phyloP scores from a whole-genome alignment of 2,329 filamentous ascomycete genomes.

The Fusarium goolgardi region DNA sequence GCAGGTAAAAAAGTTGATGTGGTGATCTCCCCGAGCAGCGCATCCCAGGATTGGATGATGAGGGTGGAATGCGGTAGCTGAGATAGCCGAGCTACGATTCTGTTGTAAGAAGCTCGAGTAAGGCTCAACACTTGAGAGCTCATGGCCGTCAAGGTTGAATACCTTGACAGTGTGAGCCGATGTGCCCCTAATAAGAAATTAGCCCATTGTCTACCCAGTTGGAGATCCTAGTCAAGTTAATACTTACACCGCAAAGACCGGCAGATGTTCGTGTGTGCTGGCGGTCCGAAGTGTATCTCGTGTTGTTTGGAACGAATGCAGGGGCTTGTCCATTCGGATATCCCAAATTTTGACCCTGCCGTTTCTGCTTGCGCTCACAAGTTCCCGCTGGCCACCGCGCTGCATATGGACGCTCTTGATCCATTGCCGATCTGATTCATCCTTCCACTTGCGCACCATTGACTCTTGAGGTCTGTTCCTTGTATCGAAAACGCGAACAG shows the following conservation, averaged over 20 bases:
- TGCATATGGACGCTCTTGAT: slow-evolving; percentile 97
- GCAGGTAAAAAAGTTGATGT: slow-evolving; percentile 89
- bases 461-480: slow-evolving; percentile 84
- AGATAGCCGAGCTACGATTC: slow-evolving; percentile 83
- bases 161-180: slow-evolving; percentile 89
- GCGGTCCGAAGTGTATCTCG: slow-evolving; percentile 83
- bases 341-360: slow-evolving; percentile 98
- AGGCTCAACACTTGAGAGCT: slow-evolving; percentile 86
- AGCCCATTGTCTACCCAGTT: slow-evolving; percentile 38
- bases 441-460: slow-evolving; percentile 97
- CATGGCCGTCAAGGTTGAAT: slow-evolving; percentile 85
- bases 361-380: slow-evolving; percentile 89
- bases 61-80: slow-evolving; percentile 92
- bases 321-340: slow-evolving; percentile 83
- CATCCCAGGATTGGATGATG: slow-evolving; percentile 92
- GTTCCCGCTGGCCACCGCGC: slow-evolving; percentile 89
- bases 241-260: slow-evolving; percentile 91
- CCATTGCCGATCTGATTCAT: slow-evolving; percentile 87
- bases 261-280: slow-evolving; percentile 94
- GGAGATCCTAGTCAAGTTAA: not conserved
- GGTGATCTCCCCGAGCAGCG: slow-evolving; percentile 85
- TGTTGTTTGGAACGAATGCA: slow-evolving; percentile 79
- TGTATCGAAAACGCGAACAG: slow-evolving; percentile 93
- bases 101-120: slow-evolving; percentile 90
- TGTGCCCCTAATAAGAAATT: slow-evolving; percentile 73